Base-by-base conservation (phyloP, 306 rosid species). In the Dalbergia cultrata region DNA sequence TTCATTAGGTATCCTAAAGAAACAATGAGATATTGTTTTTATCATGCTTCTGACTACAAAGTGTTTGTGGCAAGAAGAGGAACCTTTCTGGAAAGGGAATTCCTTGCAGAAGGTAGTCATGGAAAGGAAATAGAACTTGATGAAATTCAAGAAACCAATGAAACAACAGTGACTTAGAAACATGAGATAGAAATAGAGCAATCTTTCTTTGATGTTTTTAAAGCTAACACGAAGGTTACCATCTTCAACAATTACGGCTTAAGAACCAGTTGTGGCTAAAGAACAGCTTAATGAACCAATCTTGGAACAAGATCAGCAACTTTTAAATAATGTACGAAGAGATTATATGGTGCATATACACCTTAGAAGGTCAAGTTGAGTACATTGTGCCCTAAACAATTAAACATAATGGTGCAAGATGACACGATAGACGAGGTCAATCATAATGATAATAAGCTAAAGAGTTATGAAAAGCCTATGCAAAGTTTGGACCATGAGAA, bases 1-100 rank as follows among this genome's bases (percentile, higher is more conserved):
- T 72, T 57, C 5, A 57, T 72, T 72, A 56, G 67, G 0, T 37
- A 57, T 57, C 67, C 67, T 3, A 72, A 72, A 18, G 67, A 72
- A 57, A 72, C 22, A 56, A 57, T 72, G 67, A 9, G 19, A 35
- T 72, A 72, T 39, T 72, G 39, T 37, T 57, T 70, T 14, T 65
- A 35, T 47, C 70, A 67, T 0, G 56, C 35, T 37, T 67, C 8
- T 67, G 9, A 67, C 8, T 26, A 70, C 16, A 50, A 50, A 22
- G 45, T 70, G 44, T 70, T 70, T 70, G 61, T 70, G 14, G 43
- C 16, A 17, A 49, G 44, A 8, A 61, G 31, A 13, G 8, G 4
- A 70, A 50, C 26, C 14, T 70, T 70, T 13, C 3, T 47, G 0
- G 49, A 65, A 65, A 65, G 13, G 13, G 10, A 65, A 39, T 65